Evolutionary conservation across 192 early-diverging fungal species (phyloP), one percentile per base, ranked within the genome.

Genomic region (Phlyctochytrium arcticum): DNA sequence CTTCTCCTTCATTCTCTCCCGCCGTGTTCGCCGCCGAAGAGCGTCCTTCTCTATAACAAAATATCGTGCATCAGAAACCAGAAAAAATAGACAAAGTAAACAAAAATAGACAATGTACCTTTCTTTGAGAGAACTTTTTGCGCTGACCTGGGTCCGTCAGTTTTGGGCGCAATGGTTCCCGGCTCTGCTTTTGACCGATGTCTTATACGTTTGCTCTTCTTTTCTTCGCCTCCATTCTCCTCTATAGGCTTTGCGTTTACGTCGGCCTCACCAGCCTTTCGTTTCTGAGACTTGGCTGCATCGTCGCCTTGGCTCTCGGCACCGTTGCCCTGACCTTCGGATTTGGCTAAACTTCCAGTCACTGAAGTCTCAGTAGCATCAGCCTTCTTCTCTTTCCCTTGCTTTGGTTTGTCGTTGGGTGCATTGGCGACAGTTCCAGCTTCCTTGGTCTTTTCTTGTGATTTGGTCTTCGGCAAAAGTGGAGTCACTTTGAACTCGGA

Each of bases 401-500:
- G 12, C 21, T 44, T 53, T 26, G 12, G 10, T 53, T 53, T 19
- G 15, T 44, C 39, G 15, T 44, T 44, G 2, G 39, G 21, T n/a
- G 39, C 12, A 12, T 44, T 44, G 12, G 12, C 39, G 2, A 1
- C 39, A 19, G 12, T 12, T 19, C 29, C 29, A 4, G 17, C 19
- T 53, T 53, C 4, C n/a, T 53, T 30, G 19, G 50, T 3, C 5
- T 53, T 30, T 53, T 12, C 21, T 17, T 33, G 3, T 6, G 36
- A 30, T 39, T 2, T 44, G 19, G 59, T 76, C 55, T 70, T 80
- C 15, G 63, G 65, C 73, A 76, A 67, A 66, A 81, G 60, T 32
- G 84, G 80, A 57, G 54, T 75, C 24, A 71, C 32, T 61, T 55
- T 49, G 72, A 84, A 83, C 46, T 63, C 58, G 3, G 77, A 68